These are phyloP conservation scores for Sphaceloma murrayae DNA, from an alignment of 2,329 filamentous ascomycete genomes.

Conservation along the genomic window DNA sequence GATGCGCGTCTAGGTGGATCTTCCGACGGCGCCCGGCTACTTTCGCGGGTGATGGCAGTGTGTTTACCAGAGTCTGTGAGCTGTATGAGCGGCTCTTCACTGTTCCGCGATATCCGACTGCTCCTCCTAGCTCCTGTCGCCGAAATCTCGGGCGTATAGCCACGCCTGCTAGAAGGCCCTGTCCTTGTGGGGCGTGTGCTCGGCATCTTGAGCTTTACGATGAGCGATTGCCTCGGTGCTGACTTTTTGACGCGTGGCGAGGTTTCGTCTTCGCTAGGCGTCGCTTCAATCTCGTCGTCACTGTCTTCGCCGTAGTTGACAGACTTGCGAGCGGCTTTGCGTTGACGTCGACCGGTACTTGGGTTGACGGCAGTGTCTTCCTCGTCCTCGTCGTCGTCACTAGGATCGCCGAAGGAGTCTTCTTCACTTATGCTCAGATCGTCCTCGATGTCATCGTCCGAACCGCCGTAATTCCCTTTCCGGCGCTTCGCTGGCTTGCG, in stretches of 20 bases:
- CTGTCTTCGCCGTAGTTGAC: conserved; percentile 48
- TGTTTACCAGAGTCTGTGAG: conserved; percentile 52
- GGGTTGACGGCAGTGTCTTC: conserved; percentile 45
- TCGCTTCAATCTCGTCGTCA: conserved; percentile 30
- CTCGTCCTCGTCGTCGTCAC: conserved; percentile 37
- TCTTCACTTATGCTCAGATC: conserved; percentile 33
- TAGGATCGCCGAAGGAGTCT: conserved; percentile 33
- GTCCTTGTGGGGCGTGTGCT: conserved; percentile 21
- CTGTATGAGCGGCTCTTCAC: conserved; percentile 47
- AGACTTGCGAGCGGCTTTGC: conserved; percentile 46
- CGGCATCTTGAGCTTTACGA: conserved; percentile 22
- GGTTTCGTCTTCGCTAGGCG: conserved; percentile 15
- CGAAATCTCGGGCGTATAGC: conserved; percentile 11
- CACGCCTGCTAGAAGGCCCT: conserved; percentile 25
- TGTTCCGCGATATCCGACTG: conserved; percentile 50
- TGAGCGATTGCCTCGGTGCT: not conserved
- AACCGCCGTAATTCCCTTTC: conserved; percentile 31
- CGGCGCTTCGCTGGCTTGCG: conserved; percentile 26
- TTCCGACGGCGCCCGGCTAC: conserved; percentile 42
- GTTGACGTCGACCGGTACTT: conserved; percentile 45
- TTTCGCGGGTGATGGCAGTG: conserved; percentile 44
- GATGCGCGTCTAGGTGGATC: conserved; percentile 33
- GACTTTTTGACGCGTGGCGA: conserved; percentile 4
- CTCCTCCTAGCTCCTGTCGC: conserved; percentile 36
- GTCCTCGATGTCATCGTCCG: conserved; percentile 40